Evolutionary conservation across 805 yeast species (phyloP).

Genomic region (Suhomyces canberraensis): DNA sequence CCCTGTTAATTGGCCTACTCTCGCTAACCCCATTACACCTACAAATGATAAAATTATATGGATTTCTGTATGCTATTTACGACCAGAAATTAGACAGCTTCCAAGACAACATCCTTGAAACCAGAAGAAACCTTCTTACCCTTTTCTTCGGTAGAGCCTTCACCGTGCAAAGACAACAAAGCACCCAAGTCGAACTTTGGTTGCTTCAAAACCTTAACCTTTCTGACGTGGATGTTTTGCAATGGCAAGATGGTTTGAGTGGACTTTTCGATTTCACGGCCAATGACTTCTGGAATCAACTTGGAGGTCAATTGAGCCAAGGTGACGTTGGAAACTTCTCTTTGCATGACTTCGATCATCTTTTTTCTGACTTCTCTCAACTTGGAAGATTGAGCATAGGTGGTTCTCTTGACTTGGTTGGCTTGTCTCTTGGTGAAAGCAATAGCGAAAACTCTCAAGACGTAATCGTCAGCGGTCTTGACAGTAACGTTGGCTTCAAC

Average conservation of each 20-base stretch:
- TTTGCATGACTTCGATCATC: constrained; percentile 93
- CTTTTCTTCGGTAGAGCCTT: constrained; percentile 84
- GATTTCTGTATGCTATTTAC: constrained; percentile 8
- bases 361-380: constrained; percentile 96
- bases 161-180: constrained; percentile 96
- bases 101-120: constrained; percentile 98
- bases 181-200: constrained; percentile 98
- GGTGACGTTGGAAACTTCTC: constrained; percentile 93
- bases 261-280: constrained; percentile 97
- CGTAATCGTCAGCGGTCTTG: constrained; percentile 97
- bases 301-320: constrained; percentile 95
- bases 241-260: constrained; percentile 94
- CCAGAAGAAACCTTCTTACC: constrained; percentile 95
- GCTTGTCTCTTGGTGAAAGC: constrained; percentile 98
- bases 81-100: constrained; percentile 67
- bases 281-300: constrained; percentile 97
- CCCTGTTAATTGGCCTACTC: no score
- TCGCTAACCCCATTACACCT: no score
- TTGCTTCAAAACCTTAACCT: constrained; percentile 96
- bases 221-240: constrained; percentile 98
- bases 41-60: constrained; percentile 2
- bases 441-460: constrained; percentile 92
- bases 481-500: constrained; percentile 98
- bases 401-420: constrained; percentile 95
- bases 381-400: constrained; percentile 97